Percentiles rank a stretch among this genome's conserved stretches.
Conservation (phyloP, 768 basidiomycete genomes). For the Hericium erinaceus region DNA sequence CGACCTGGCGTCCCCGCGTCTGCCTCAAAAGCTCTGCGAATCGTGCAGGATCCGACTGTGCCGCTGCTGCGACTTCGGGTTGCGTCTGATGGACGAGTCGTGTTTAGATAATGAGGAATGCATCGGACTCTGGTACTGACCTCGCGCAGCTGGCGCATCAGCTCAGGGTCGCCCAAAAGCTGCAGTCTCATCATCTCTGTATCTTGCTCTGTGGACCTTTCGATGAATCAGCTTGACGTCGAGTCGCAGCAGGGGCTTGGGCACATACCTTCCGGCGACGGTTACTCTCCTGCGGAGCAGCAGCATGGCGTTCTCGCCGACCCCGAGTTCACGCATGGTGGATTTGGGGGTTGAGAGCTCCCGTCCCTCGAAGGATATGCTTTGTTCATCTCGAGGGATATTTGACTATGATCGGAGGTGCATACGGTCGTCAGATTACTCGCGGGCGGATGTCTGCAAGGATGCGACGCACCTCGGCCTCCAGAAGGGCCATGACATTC, state of each 20-base stretch:
- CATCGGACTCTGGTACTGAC: slow-evolving; percentile 30
- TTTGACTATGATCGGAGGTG: slow-evolving; percentile 44
- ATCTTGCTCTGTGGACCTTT: slow-evolving; percentile 66
- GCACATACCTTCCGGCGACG: slow-evolving; percentile 34
- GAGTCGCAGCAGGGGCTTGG: not conserved
- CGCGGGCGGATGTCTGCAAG: not conserved
- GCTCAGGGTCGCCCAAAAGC: slow-evolving; percentile 69
- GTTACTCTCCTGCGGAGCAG: slow-evolving; percentile 54
- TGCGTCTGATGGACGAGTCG: slow-evolving; percentile 41
- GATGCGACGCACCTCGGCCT: slow-evolving; percentile 72
- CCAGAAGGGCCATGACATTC: slow-evolving; percentile 88
- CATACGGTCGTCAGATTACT: not conserved
- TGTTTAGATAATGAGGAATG: not conserved
- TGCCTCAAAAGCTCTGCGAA: slow-evolving; percentile 70
- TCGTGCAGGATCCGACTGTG: slow-evolving; percentile 52
- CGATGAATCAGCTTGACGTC: slow-evolving; percentile 1
- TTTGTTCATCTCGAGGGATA: slow-evolving; percentile 64
- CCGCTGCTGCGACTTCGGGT: slow-evolving; percentile 76
- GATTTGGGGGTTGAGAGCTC: slow-evolving; percentile 59
- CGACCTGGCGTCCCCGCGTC: slow-evolving; percentile 45
- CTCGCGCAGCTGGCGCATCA: slow-evolving; percentile 66
- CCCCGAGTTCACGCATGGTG: slow-evolving; percentile 59
- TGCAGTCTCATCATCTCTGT: slow-evolving; percentile 88
- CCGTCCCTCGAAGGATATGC: slow-evolving; percentile 55
- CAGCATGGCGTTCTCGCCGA: slow-evolving; percentile 57